Base-by-base conservation (phyloP, 1,284 basidiomycete genomes). In the Exobasidium rhododendri region DNA sequence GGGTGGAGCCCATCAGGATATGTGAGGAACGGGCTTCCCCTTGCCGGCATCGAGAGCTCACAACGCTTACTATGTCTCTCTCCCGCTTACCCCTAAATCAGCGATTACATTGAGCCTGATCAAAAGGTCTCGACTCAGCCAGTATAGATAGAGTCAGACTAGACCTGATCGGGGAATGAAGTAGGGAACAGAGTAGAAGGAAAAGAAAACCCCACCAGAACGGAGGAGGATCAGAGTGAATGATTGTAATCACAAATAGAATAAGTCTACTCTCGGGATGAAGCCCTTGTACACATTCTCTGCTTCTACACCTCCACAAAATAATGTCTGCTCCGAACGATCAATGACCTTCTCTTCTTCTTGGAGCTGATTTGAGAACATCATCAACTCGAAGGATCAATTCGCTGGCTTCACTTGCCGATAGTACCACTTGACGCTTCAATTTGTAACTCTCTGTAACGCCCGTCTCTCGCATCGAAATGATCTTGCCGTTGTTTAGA, bases 401-500 rank as follows among this genome's bases (percentile, higher is more conserved):
- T 83, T 99, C 96, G 1, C 92, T 90, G 7, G 94, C 96, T 81
- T 99, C 96, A 66, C 88, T 93, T 1, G 96, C 94, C 73, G 90
- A 93, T 57, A 91, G 82, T 2, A 99, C 89, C 0, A 98, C 94
- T 82, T 97, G 94, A 49, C 89, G 84, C 83, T 98, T 99, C 67
- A 99, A 84, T 84, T 98, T 98, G 83, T 92, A 98, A 73, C 90
- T 92, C 83, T 99, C 94, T 0, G 93, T 96, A 45, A 98, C 83
- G 44, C 94, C 96, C 4, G 93, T 83, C 57, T 87, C 82, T 71
- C 82, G 85, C 96, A 98, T 98, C 13, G 91, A 93, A 0, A 86
- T 92, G 56, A 98, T 87, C 1, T 83, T 82, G 10, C 91, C 96
- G 35, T 86, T 78, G 55, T 92, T 86, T 89, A 98, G 92, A 80